Evolutionary conservation across 495 filamentous ascomycete genomes (phyloP).

Genomic region (Trichoderma erinaceum): DNA sequence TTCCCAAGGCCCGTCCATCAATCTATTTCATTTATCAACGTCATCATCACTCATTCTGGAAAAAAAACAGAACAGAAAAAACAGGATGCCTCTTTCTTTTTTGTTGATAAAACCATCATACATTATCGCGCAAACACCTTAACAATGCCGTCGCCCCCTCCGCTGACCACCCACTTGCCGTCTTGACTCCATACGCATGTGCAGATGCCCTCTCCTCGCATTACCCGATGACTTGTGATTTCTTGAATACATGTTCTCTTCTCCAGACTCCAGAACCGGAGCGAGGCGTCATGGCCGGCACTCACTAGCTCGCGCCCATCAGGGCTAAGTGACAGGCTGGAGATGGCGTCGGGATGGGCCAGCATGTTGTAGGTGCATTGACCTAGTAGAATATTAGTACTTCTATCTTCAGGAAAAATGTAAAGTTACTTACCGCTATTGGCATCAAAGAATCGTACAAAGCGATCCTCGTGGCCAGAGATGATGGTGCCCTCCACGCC

Average conservation of each 20-base stretch:
- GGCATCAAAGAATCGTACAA: conserved; percentile 94
- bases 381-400: conserved; percentile 51
- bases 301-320: conserved; percentile 92
- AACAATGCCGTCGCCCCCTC: conserved; percentile 91
- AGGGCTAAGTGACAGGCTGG: conserved; percentile 80
- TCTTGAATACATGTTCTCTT: conserved; percentile 91
- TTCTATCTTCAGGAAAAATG: background rate
- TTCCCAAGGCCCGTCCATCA: background rate
- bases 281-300: conserved; percentile 87
- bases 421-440: conserved; percentile 78
- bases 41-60: background rate
- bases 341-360: conserved; percentile 87
- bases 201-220: conserved; percentile 94
- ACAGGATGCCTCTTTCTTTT: background rate
- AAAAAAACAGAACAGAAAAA: background rate
- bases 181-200: conserved; percentile 90
- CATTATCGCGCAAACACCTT: conserved; percentile 73
- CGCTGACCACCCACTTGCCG: conserved; percentile 88
- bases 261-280: conserved; percentile 97
- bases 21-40: background rate
- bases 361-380: conserved; percentile 99
- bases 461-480: conserved; percentile 90
- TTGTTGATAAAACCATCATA: background rate
- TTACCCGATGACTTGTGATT: conserved; percentile 79
- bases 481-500: conserved; percentile 90